Conservation (phyloP, 169 alveolate genomes). For the Plasmodium coatneyi region DNA sequence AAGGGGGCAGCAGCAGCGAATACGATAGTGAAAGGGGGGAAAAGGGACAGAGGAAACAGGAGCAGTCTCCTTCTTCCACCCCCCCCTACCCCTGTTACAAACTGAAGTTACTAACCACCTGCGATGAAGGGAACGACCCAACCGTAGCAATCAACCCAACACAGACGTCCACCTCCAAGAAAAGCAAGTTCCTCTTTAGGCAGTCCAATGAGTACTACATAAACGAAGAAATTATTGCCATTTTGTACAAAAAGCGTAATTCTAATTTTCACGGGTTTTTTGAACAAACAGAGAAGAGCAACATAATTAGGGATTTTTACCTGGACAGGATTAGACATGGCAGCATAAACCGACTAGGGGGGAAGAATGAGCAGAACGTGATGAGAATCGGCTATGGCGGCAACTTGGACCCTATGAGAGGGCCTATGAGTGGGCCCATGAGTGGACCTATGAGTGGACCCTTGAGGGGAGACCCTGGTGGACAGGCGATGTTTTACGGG, state of each 20-base stretch:
- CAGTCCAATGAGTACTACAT: constrained; percentile 51
- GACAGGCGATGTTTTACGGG: not conserved
- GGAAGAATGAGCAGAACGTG: not conserved
- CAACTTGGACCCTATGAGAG: not conserved
- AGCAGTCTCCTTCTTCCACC: not conserved
- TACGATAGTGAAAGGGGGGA: not conserved
- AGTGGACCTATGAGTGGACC: not conserved
- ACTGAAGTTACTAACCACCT: constrained; percentile 35
- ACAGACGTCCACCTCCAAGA: not conserved
- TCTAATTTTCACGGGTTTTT: constrained; percentile 52
- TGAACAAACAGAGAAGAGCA: constrained; percentile 35
- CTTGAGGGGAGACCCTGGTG: not conserved
- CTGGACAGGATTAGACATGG: not conserved
- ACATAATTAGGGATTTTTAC: constrained; percentile 36
- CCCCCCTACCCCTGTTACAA: not conserved
- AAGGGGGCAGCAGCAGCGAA: not conserved
- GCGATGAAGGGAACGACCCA: constrained; percentile 21
- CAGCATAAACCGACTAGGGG: not conserved
- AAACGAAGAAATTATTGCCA: constrained; percentile 59
- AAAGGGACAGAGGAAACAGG: not conserved
- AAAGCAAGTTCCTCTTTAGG: constrained; percentile 30
- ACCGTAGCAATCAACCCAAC: not conserved
- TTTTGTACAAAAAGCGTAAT: constrained; percentile 59
- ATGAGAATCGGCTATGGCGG: not conserved
- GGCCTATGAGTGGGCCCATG: not conserved